Evolutionary conservation across 164 flowering plant genomes (phyloP), one percentile per base, ranked within the genome.

Genomic region (Umbellularia californica): DNA sequence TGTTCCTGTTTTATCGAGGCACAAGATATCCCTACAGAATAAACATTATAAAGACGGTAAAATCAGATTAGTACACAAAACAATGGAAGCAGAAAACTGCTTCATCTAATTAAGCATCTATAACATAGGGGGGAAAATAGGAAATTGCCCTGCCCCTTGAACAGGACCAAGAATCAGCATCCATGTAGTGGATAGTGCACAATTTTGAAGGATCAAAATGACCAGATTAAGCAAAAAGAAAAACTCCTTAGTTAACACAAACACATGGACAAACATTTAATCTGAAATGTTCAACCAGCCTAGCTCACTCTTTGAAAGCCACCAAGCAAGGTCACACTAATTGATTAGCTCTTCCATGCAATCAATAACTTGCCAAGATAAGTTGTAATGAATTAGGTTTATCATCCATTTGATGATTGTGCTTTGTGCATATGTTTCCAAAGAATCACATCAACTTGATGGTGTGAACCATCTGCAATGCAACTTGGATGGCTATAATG

Each of bases 1-100:
- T 7, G 96, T 88, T 51, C 94, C 93, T 14, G 96, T 91, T 77
- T 91, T 91, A 81, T 91, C 96, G 13, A 90, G 85, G 79, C 96
- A 91, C 22, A 91, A 72, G 65, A 88, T 88, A 78, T 91, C 94
- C 96, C 96, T 91, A 78, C 19, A 76, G 67, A 52, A 79, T 51
- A 70, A 75, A 58, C 15, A 28, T 52, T 11, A 67, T 17, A 67
- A 17, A 66, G 50, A 11, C 1, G 4, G 10, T 10, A 2, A 23
- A 72, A 41, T 23, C 63, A 62, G 75, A 13, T 47, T 24, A 24
- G 10, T 5, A 33, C 17, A 23, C 41, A 23, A 41, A 5, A 60
- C 58, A 58, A 33, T 3, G 12, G 20, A 22, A 25, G 15, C 4
- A 20, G 27, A n/a, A 41, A 63, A n/a, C 63, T 17, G 10, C 15